Evolutionary conservation across 2,329 filamentous ascomycete species (phyloP), one percentile per base, ranked within the genome.

Genomic region (Epichloe bromicola): DNA sequence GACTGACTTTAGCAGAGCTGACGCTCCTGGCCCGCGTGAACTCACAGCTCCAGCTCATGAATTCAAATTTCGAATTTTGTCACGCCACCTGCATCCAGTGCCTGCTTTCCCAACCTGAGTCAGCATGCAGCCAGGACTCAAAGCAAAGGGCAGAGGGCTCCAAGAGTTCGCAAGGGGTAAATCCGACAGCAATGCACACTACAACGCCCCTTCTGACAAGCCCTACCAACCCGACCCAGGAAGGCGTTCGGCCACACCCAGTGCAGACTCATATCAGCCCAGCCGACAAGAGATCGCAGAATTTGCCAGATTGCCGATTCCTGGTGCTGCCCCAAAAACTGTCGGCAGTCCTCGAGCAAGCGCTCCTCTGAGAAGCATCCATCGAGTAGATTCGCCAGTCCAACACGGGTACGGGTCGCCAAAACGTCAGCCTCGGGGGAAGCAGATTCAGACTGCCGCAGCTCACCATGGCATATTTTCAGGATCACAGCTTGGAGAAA

Each of bases 401-500:
- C 37, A 26, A 20, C 40, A 39, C 20, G 34, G 44, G 2, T 41
- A 44, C 33, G 38, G 8, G 30, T 53, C 61, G 8, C 58, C 59
- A 17, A 57, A 56, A 17, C 55, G 52, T 14, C 57, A 55, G 38
- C 48, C 53, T 34, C 20, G 34, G 48, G 48, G 20, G 20, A 30
- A 14, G 10, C 38, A 46, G 14, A 46, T 20, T 12, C 40, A 42
- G 38, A 34, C 44, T 48, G 49, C 34, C 38, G 45, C 39, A 20
- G 23, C 17, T 23, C 55, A 55, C 19, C 51, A 51, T 15, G 62
- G 61, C 10, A 51, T 69, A n/a, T 69, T 70, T 40, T 63, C 60
- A 30, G 67, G 67, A 5, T 70, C 67, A 4, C 65, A 69, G 52
- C 61, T 70, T 5, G 66, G 65, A 12, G 67, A 70, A 10, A 62